Conservation (phyloP, 768 basidiomycete species). For the Dentipellis fragilis region DNA sequence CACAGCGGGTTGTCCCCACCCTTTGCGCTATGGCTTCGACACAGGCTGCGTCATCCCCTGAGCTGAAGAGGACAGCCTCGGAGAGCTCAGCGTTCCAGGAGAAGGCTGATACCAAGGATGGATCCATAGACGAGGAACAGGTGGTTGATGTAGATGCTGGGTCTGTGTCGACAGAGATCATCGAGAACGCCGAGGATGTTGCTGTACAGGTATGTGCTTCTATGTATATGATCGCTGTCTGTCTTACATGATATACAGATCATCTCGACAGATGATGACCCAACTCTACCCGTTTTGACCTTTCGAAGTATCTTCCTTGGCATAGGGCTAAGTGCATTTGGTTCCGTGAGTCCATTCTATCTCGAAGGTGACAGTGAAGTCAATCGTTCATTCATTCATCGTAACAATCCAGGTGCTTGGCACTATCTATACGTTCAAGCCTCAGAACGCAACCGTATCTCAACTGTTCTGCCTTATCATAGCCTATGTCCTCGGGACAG, state of each 20-base stretch:
- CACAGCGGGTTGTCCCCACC: too few relatives aligned
- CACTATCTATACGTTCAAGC: conserved; percentile 28
- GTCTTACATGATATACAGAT: conserved; percentile 21
- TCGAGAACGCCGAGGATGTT: conserved; percentile 2
- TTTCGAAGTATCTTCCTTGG: conserved; percentile 41
- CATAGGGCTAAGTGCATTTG: conserved; percentile 38
- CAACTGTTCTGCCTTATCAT: conserved; percentile 48
- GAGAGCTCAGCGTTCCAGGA: not conserved
- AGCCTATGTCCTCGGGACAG: conserved; percentile 41
- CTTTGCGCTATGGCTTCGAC: too few relatives aligned
- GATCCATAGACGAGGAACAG: not conserved
- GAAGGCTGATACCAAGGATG: not conserved
- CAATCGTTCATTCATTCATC: not conserved
- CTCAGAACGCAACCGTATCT: conserved; percentile 41
- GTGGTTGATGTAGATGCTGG: not conserved
- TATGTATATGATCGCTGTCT: not conserved
- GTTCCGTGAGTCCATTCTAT: not conserved
- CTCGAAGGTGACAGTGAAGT: not conserved
- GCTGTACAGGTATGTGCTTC: conserved; percentile 1
- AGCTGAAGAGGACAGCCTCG: not conserved
- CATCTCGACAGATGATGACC: conserved; percentile 39
- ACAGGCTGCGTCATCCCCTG: not conserved
- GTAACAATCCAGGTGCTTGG: conserved; percentile 22
- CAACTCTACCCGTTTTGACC: conserved; percentile 36
- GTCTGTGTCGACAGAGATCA: not conserved